Evolutionary conservation across 495 filamentous ascomycete genomes (phyloP).

Genomic region (Hyaloscypha bicolor): DNA sequence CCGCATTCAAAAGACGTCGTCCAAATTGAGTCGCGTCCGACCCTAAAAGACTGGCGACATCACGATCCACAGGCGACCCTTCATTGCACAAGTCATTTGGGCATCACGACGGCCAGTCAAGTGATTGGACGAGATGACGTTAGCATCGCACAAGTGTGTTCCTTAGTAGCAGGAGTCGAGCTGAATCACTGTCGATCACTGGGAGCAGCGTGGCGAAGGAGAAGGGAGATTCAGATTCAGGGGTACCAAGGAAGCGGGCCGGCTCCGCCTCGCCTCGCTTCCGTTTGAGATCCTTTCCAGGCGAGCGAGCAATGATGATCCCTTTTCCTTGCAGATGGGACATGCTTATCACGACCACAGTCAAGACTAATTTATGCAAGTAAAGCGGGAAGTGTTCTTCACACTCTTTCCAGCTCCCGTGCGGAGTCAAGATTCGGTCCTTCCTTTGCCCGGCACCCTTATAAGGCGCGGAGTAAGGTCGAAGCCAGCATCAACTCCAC

Average conservation of each 20-base stretch:
- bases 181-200: background rate
- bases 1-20: background rate
- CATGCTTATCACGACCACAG: too few species aligned
- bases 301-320: background rate
- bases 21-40: background rate
- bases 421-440: slow-evolving; percentile 5
- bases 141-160: background rate
- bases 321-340: background rate
- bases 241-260: background rate
- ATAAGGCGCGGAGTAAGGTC: background rate
- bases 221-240: background rate
- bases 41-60: background rate
- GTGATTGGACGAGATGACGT: background rate
- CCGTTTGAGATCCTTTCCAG: background rate
- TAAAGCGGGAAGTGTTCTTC: too few species aligned
- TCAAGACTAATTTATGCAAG: too few species aligned
- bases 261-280: background rate
- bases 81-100: background rate
- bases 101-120: background rate
- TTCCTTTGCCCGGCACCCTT: background rate
- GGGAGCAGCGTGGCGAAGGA: background rate
- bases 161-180: background rate
- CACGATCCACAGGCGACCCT: background rate
- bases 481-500: background rate
- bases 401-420: background rate